Base-by-base conservation (phyloP, 352 stramenopile species). In the Pythium brassicae region DNA sequence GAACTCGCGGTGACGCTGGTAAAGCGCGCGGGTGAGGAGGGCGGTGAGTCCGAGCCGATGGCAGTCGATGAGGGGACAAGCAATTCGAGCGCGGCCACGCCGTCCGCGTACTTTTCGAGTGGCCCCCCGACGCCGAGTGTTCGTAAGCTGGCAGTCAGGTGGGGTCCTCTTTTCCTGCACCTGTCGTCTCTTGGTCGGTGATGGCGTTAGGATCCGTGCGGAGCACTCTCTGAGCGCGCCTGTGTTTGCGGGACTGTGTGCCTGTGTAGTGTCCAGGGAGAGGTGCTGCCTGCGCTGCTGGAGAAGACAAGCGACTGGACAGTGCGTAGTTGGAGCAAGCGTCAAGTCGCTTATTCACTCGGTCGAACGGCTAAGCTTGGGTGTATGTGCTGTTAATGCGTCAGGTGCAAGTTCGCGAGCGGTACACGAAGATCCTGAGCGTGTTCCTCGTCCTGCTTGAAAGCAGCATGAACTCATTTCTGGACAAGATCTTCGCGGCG, bases 251-350 rank as follows among this genome's bases (percentile, higher is more conserved):
- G 17, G 47, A 8, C 2, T 37, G 17, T 39, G 27, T 34, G 43
- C 32, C 14, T 26, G 32, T 62, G n/a, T 29, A 87, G 69, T 40
- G 61, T 90, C 22, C 64, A 73, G 35, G 53, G 57, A 3, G 62
- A 87, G 12, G 60, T 91, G 11, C 50, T 92, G 15, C 72, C 79
- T 14, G 34, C 59, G 14, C 63, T 94, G 15, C 60, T 94, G 9
- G 80, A 90, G 39, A 86, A 83, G 68, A 86, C 75, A 2, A 66
- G 62, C 50, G 84, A 94, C 60, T 94, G 84, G 84, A 94, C 80
- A 49, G 69, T 83, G 19, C 40, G 57, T 57, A 6, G 1, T n/a
- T 17, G 22, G 12, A 40, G n/a, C 32, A 8, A 37, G 32, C 32
- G 32, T 37, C 6, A 11, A 7, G 32, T 37, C 32, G 32, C n/a